These are phyloP conservation scores for Plasmodium falciparum DNA, from an alignment of 169 alveolate species.

Conservation along the genomic window DNA sequence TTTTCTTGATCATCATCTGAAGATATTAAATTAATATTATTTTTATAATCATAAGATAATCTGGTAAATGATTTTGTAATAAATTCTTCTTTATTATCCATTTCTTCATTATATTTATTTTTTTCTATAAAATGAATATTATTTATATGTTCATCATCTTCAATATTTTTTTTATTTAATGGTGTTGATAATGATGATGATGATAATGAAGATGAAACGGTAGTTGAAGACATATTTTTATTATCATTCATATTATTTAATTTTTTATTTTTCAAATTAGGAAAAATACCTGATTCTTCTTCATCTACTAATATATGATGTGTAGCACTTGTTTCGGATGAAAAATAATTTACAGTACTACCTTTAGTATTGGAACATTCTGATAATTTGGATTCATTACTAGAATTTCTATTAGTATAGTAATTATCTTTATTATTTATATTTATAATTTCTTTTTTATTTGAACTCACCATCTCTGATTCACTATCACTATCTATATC, in stretches of 20 bases:
- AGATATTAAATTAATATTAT: conserved; percentile 65
- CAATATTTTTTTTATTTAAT: conserved; percentile 12
- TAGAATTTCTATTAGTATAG: background rate
- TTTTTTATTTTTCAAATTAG: background rate
- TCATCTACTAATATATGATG: conserved; percentile 11
- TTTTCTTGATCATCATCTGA: conserved; percentile 57
- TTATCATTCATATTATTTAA: background rate
- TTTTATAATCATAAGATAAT: conserved; percentile 69
- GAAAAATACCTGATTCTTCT: background rate
- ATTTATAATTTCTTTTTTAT: background rate
- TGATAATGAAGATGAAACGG: background rate
- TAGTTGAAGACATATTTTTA: background rate
- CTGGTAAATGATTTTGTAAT: conserved; percentile 47
- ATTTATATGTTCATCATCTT: conserved; percentile 2
- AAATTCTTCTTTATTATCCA: conserved; percentile 78
- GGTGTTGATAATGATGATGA: conserved; percentile 30
- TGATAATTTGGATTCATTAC: background rate
- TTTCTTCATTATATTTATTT: conserved; percentile 75
- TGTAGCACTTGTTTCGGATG: conserved; percentile 16
- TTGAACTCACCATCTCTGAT: conserved; percentile 24
- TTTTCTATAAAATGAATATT: conserved; percentile 11
- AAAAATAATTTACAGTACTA: background rate
- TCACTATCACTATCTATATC: background rate
- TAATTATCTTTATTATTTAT: background rate
- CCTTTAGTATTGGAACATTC: background rate